Evolutionary conservation across 345 rosid species (phyloP).

Genomic region (Eucalyptus regnans): DNA sequence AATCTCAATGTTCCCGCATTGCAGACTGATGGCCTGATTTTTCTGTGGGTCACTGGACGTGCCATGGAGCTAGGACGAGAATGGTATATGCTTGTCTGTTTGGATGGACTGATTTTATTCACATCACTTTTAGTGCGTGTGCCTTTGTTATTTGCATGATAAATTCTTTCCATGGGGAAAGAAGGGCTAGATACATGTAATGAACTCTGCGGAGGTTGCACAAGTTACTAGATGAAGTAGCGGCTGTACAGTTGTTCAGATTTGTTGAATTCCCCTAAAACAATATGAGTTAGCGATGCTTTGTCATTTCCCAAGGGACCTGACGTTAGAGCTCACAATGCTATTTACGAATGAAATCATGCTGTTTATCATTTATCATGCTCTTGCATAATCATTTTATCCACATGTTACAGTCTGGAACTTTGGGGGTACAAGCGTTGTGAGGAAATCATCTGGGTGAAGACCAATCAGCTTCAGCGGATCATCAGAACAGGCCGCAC

Average conservation of each 20-base stretch:
- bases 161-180: not conserved
- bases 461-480: constrained; percentile 94
- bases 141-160: not conserved
- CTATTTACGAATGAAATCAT: not conserved
- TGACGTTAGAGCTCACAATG: not conserved
- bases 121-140: not conserved
- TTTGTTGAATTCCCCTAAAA: not conserved
- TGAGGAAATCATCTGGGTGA: constrained; percentile 96
- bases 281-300: not conserved
- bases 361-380: not conserved
- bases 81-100: constrained; percentile 32
- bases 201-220: not conserved
- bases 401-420: constrained; percentile 48
- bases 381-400: not conserved
- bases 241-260: not conserved
- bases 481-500: constrained; percentile 98
- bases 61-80: constrained; percentile 99
- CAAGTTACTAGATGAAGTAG: not conserved
- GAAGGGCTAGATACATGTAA: not conserved
- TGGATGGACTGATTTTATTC: not conserved
- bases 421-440: constrained; percentile 96
- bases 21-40: constrained; percentile 96
- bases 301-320: not conserved
- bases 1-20: constrained; percentile 94
- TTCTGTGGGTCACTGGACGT: constrained; percentile 99